Conservation (phyloP, 176 grass and related monocot genomes). For the Zea luxurians region DNA sequence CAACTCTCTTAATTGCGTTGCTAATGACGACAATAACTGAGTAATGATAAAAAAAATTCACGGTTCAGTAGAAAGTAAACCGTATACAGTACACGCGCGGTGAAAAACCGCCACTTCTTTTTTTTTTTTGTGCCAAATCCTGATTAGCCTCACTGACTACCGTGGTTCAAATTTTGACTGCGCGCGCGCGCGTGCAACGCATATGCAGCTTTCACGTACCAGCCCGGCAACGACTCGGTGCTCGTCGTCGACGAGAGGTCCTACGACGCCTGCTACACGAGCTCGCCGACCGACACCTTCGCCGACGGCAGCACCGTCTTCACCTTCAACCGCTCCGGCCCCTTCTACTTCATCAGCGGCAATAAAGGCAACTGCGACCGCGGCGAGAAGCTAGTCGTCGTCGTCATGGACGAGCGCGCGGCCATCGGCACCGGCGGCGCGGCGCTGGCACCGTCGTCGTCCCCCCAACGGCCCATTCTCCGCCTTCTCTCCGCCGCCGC, state of each 20-base stretch:
- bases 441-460: constrained; percentile 16
- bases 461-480: constrained; percentile 32
- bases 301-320: constrained; percentile 80
- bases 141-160: no score
- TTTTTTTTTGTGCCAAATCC: not conserved
- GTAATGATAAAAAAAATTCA: not conserved
- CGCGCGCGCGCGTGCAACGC: no score
- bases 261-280: constrained; percentile 60
- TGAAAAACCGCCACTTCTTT: not conserved
- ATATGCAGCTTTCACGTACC: constrained; percentile 66
- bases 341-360: constrained; percentile 92
- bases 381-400: constrained; percentile 69
- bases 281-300: constrained; percentile 57
- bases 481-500: constrained; percentile 27
- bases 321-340: constrained; percentile 69
- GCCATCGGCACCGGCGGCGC: not conserved
- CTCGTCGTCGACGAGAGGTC: constrained; percentile 62
- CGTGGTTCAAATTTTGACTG: no score
- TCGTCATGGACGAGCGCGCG: constrained; percentile 58
- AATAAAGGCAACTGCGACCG: constrained; percentile 75
- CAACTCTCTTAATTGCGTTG: not conserved
- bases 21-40: not conserved
- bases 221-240: constrained; percentile 70
- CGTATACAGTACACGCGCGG: not conserved
- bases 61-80: constrained; percentile 13